phyloP scores from a whole-genome alignment of 345 rosid species.

The Bruguiera sexangula region DNA sequence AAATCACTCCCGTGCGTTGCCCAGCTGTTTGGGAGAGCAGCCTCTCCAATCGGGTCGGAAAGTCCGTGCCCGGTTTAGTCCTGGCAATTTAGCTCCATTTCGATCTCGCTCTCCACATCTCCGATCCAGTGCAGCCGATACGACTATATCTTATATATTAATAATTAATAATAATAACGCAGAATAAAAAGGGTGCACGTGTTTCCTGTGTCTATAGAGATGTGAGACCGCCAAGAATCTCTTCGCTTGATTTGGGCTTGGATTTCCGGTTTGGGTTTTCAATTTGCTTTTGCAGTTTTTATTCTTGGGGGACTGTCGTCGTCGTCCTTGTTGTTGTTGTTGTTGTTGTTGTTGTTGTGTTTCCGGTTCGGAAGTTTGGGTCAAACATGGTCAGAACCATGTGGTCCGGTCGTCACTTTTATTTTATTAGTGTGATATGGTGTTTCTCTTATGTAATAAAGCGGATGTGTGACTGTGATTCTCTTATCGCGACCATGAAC shows the following conservation, averaged over 20 bases:
- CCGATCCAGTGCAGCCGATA: constrained; percentile 27
- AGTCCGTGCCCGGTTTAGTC: constrained; percentile 91
- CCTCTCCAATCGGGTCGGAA: constrained; percentile 60
- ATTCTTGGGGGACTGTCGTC: not conserved
- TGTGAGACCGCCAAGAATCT: constrained; percentile 18
- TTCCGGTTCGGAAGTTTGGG: not conserved
- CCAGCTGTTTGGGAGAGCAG: constrained; percentile 87
- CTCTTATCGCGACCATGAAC: too few relatives aligned
- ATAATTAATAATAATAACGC: not conserved
- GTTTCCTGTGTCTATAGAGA: constrained; percentile 22
- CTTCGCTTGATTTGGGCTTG: not conserved
- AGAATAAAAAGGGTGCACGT: constrained; percentile 15
- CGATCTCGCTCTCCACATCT: not conserved
- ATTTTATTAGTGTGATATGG: not conserved
- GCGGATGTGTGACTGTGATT: not conserved
- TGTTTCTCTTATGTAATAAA: constrained; percentile 22
- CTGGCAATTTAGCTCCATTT: constrained; percentile 47
- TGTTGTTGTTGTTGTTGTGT: not conserved
- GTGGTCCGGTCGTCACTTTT: not conserved
- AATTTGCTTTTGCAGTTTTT: not conserved
- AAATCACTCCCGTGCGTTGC: constrained; percentile 52
- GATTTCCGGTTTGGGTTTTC: not conserved
- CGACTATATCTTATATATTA: not conserved
- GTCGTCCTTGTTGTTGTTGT: not conserved
- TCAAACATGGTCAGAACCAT: constrained; percentile 10